Evolutionary conservation across 306 rosid genomes (phyloP).

Genomic region (Luffa acutangula): DNA sequence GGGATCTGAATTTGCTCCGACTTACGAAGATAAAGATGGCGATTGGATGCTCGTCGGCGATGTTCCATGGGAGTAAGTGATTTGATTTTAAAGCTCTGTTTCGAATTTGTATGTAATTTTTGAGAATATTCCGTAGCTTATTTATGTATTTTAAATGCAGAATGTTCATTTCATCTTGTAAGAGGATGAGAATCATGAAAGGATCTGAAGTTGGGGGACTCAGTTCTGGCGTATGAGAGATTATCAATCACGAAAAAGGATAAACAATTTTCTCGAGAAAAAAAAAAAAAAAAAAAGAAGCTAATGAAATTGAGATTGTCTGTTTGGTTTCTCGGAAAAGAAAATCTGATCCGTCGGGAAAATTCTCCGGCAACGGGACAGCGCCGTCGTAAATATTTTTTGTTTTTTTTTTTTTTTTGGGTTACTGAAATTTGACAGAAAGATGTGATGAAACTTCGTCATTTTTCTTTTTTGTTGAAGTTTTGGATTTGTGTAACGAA

Average conservation of each 20-base stretch:
- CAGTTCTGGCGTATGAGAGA: background rate
- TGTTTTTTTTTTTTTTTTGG: background rate
- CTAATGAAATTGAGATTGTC: background rate
- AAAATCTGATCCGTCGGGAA: background rate
- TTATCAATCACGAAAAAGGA: background rate
- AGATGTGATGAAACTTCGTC: background rate
- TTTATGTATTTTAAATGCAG: background rate
- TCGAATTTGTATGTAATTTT: background rate
- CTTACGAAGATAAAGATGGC: constrained; percentile 82
- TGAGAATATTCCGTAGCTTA: background rate
- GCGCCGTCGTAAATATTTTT: background rate
- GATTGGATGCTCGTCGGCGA: constrained; percentile 96
- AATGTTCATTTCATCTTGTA: constrained; percentile 4
- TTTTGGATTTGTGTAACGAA: background rate
- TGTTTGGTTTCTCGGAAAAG: constrained; percentile 8
- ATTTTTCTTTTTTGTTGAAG: background rate
- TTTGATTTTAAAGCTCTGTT: background rate
- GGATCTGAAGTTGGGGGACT: background rate
- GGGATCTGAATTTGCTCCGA: constrained; percentile 64
- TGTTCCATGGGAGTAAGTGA: constrained; percentile 84
- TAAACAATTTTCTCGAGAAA: background rate
- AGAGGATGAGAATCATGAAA: constrained; percentile 8
- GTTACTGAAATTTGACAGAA: background rate
- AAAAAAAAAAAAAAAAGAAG: background rate
- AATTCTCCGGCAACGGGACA: background rate